phyloP scores from a whole-genome alignment of 2,329 filamentous ascomycete species.

The Exophiala mesophila region DNA sequence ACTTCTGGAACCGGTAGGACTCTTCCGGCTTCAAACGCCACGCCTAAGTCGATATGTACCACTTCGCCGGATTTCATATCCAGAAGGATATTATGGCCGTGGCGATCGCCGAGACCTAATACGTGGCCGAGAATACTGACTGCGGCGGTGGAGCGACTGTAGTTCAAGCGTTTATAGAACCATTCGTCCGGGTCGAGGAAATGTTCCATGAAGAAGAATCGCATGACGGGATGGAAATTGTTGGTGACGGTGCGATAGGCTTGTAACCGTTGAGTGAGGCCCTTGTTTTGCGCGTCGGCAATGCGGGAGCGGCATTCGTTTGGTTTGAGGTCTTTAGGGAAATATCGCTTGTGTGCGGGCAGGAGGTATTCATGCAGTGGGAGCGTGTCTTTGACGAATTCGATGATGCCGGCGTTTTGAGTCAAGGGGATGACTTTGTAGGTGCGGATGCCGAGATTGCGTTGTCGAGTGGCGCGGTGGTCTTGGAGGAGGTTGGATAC shows the following conservation, averaged over 20 bases:
- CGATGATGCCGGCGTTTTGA: constrained; percentile 80
- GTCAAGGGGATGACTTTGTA: constrained; percentile 96
- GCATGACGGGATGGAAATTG: constrained; percentile 85
- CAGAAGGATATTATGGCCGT: constrained; percentile 94
- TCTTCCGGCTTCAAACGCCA: constrained; percentile 93
- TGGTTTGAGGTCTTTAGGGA: constrained; percentile 75
- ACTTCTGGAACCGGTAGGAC: constrained; percentile 93
- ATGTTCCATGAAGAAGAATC: constrained; percentile 94
- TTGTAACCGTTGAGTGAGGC: constrained; percentile 64
- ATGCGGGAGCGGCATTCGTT: constrained; percentile 76
- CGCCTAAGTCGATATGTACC: constrained; percentile 93
- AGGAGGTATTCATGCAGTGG: constrained; percentile 88
- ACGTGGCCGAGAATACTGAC: constrained; percentile 94
- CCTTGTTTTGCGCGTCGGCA: constrained; percentile 62
- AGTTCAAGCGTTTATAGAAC: constrained; percentile 84
- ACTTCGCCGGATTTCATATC: constrained; percentile 87
- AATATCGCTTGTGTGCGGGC: constrained; percentile 81
- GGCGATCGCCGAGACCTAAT: constrained; percentile 85
- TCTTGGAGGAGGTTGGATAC: constrained; percentile 84
- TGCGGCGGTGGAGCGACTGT: constrained; percentile 87
- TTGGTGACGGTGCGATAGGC: constrained; percentile 74
- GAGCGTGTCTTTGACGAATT: constrained; percentile 92
- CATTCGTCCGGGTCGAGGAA: constrained; percentile 94
- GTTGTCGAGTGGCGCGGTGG: constrained; percentile 80
- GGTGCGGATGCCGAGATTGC: constrained; percentile 83